Evolutionary conservation across 257 asterid genomes (phyloP).

Genomic region (Solanum bulbocastanum): DNA sequence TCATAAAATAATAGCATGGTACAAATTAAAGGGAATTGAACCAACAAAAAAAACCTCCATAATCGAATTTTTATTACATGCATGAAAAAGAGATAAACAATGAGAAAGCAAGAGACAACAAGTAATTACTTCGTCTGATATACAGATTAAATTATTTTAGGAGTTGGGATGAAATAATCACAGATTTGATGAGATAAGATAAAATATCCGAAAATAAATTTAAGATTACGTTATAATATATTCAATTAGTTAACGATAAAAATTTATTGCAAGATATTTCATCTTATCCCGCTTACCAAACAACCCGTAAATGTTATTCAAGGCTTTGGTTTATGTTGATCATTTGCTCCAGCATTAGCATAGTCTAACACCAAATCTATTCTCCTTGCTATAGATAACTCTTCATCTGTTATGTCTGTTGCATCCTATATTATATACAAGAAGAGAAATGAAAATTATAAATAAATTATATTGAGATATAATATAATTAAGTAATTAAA

Average conservation of each 20-base stretch:
- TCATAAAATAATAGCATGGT: neutral
- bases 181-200: neutral
- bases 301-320: neutral
- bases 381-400: neutral
- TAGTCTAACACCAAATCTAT: neutral
- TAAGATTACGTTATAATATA: neutral
- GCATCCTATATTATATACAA: neutral
- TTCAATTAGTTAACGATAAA: neutral
- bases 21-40: neutral
- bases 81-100: neutral
- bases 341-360: neutral
- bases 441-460: neutral
- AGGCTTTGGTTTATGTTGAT: neutral
- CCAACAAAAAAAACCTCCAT: fast-evolving
- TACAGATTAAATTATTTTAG: neutral
- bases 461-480: neutral
- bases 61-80: neutral
- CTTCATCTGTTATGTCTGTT: neutral
- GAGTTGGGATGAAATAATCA: neutral
- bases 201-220: neutral
- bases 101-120: neutral
- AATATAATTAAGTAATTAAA: neutral
- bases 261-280: neutral
- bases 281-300: neutral
- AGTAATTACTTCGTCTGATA: neutral